Percentiles rank a stretch among this genome's conserved stretches.
These are phyloP conservation scores for Apostasia shenzhenica DNA, from an alignment of 106 monocot genomes.

Conservation along the genomic window DNA sequence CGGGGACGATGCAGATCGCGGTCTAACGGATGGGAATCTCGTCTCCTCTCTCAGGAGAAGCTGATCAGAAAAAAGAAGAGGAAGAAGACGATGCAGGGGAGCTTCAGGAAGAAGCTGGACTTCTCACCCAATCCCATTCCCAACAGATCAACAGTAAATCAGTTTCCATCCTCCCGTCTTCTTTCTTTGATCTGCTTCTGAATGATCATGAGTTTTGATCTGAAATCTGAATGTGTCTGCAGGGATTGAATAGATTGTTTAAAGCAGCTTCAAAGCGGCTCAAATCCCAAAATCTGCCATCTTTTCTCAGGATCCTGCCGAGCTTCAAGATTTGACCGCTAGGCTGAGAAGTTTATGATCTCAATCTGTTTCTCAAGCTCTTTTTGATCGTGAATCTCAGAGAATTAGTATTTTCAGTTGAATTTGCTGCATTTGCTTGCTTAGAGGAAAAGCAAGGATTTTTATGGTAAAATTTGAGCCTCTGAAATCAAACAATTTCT, in stretches of 20 bases:
- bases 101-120: constrained; percentile 13
- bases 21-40: neutral
- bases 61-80: constrained; percentile 17
- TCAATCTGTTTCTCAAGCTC: too few species aligned
- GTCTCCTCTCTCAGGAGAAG: neutral
- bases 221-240: neutral
- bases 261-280: constrained; percentile 1
- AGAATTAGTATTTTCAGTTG: too few species aligned
- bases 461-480: too few species aligned
- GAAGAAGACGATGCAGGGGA: constrained; percentile 10
- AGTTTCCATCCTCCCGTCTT: neutral
- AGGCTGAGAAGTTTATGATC: too few species aligned
- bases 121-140: constrained; percentile 19
- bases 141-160: constrained; percentile 6
- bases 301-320: constrained; percentile 1
- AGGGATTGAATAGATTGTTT: constrained; percentile 1
- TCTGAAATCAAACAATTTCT: too few species aligned
- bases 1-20: constrained; percentile 2
- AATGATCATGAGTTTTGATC: too few species aligned
- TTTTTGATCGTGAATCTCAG: too few species aligned
- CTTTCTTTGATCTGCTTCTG: neutral
- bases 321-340: too few species aligned
- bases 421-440: too few species aligned
- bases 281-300: neutral
- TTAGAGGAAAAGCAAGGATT: too few species aligned